Base-by-base conservation (phyloP, 169 alveolate species). In the Plasmodium knowlesi region DNA sequence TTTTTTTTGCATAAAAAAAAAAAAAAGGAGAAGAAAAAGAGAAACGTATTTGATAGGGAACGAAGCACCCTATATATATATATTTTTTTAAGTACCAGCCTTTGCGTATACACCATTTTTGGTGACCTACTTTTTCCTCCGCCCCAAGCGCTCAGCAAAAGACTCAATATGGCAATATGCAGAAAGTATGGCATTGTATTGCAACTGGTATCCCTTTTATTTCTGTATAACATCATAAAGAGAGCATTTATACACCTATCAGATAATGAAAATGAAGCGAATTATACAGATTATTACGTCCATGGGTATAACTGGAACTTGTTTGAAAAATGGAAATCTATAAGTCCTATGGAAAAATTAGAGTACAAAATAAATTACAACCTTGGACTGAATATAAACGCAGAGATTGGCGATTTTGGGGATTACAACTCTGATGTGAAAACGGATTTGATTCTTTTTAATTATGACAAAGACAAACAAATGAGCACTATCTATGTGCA, bases 351-450 rank as follows among this genome's bases (percentile, higher is more conserved):
- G 50, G 94, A 89, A 79, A 89, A 89, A 34, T 19, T 79, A 89
- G 89, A 89, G 34, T 89, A 89, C 53, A 89, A 89, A 79, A 39
- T 89, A 79, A 89, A 78, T 67, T 79, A 89, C 53, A 80, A 89
- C 61, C 43, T 89, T 37, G 94, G 94, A 0, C 72, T 89, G 82
- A 80, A 79, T 22, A 89, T 89, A 39, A 76, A 89, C 67, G 94
- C 94, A 41, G 94, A 89, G 57, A 89, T 89, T 22, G 94, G 94
- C 19, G 94, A 89, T 41, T 89, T 89, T 50, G 94, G 94, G 30
- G 94, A 89, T 78, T 89, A 89, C 22, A 89, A 89, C 54, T 89
- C 94, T 16, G 94, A 89, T 89, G 94, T 89, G 53, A 89, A 89
- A 89, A 89, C 94, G 9, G 94, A 89, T 89, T 10, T 89, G 46